Evolutionary conservation across 768 basidiomycete species (phyloP).

Genomic region (Exsudoporus frostii): DNA sequence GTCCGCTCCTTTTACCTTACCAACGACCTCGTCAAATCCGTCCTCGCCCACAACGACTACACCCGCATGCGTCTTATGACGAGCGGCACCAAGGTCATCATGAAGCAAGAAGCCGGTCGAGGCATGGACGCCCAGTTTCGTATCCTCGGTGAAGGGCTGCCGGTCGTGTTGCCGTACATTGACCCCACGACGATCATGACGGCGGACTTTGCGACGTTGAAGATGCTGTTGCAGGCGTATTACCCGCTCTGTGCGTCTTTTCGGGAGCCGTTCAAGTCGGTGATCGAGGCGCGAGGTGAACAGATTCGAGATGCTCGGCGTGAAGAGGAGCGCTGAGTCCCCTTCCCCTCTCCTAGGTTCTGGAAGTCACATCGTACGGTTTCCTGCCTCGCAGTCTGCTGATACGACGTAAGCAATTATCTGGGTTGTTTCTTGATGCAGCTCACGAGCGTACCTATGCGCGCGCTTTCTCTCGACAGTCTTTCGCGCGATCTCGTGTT

Average conservation of each 20-base stretch:
- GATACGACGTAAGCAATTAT: slow-evolving; percentile 50
- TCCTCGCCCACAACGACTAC: slow-evolving; percentile 81
- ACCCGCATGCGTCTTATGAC: slow-evolving; percentile 81
- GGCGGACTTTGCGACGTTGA: slow-evolving; percentile 55
- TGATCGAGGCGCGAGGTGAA: slow-evolving; percentile 53
- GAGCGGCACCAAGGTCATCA: slow-evolving; percentile 92
- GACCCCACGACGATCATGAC: slow-evolving; percentile 59
- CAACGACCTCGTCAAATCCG: slow-evolving; percentile 78
- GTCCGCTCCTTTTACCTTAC: slow-evolving; percentile 84
- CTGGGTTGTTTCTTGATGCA: background rate
- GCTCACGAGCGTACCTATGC: background rate
- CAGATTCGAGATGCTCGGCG: slow-evolving; percentile 38
- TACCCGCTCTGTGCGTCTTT: slow-evolving; percentile 77
- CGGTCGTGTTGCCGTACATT: slow-evolving; percentile 80
- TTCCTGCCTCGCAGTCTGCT: slow-evolving; percentile 52
- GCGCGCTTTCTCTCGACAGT: slow-evolving; percentile 32
- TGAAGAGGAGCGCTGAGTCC: background rate
- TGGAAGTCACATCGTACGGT: slow-evolving; percentile 73
- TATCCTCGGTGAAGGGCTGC: slow-evolving; percentile 80
- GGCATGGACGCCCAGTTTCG: slow-evolving; percentile 62
- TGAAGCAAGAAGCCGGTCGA: slow-evolving; percentile 78
- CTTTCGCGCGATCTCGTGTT: slow-evolving; percentile 78
- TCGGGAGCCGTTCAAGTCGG: slow-evolving; percentile 52
- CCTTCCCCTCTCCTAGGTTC: slow-evolving; percentile 36
- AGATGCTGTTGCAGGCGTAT: slow-evolving; percentile 67